phyloP scores from a whole-genome alignment of 768 basidiomycete genomes.

The Lactifluus piperatus region DNA sequence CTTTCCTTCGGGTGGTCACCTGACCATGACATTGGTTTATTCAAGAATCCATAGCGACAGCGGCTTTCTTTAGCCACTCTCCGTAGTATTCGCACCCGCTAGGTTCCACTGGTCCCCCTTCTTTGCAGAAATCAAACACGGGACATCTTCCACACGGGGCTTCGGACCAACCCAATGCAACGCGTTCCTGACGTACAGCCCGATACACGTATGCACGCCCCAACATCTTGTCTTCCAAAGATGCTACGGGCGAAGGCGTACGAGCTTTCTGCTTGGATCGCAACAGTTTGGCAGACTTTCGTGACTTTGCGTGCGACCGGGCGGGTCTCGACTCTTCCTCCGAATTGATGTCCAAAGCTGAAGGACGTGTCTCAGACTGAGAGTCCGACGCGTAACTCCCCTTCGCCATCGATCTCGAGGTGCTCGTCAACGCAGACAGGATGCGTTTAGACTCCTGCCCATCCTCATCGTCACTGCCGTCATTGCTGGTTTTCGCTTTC shows the following conservation, averaged over 20 bases:
- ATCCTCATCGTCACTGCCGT: slow-evolving; percentile 16
- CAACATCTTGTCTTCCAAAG: slow-evolving; percentile 24
- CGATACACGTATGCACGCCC: slow-evolving; percentile 64
- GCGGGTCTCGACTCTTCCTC: slow-evolving; percentile 9
- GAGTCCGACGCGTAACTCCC: slow-evolving; percentile 13
- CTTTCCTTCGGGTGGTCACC: slow-evolving; percentile 9
- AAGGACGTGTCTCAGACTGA: background rate
- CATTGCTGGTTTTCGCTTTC: slow-evolving; percentile 11
- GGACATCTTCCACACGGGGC: slow-evolving; percentile 87
- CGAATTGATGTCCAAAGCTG: background rate
- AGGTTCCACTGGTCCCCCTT: slow-evolving; percentile 68
- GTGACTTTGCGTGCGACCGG: background rate
- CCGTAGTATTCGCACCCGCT: slow-evolving; percentile 69
- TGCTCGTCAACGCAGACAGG: slow-evolving; percentile 8
- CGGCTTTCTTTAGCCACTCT: slow-evolving; percentile 53
- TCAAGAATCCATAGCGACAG: slow-evolving; percentile 23
- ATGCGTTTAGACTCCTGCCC: slow-evolving; percentile 9
- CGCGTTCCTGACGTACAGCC: slow-evolving; percentile 58
- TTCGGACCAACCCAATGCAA: slow-evolving; percentile 61
- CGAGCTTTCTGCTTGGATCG: slow-evolving; percentile 15
- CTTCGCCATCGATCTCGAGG: slow-evolving; percentile 8
- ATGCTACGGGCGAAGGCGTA: slow-evolving; percentile 38
- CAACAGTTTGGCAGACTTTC: slow-evolving; percentile 1
- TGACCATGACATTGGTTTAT: background rate
- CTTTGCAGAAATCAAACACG: slow-evolving; percentile 82